phyloP scores from a whole-genome alignment of 106 monocot genomes.

The Acorus gramineus region DNA sequence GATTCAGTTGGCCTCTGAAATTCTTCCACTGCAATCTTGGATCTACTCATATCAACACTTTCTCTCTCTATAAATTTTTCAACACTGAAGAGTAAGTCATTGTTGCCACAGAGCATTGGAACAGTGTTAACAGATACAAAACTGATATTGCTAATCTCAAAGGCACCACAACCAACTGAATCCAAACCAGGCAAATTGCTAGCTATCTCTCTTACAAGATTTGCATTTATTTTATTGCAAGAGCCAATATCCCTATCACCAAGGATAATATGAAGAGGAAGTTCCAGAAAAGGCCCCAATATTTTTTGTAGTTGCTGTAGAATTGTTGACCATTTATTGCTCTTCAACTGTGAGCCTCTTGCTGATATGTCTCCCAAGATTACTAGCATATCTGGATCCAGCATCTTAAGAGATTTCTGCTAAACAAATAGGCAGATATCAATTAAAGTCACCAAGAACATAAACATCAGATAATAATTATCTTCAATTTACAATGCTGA shows the following conservation, averaged over 20 bases:
- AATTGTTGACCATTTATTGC: slow-evolving; percentile 26
- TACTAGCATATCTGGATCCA: slow-evolving; percentile 58
- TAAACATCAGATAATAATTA: neutral
- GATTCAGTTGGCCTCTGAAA: neutral
- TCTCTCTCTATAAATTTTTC: slow-evolving; percentile 56
- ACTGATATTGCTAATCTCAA: slow-evolving; percentile 46
- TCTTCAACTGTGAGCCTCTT: slow-evolving; percentile 15
- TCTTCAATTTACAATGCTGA: neutral
- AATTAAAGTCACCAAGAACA: too few relatives aligned
- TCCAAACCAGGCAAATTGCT: slow-evolving; percentile 41
- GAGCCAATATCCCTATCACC: slow-evolving; percentile 60
- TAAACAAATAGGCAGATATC: neutral
- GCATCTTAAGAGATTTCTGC: slow-evolving; percentile 49
- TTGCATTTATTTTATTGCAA: slow-evolving; percentile 27
- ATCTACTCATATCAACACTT: slow-evolving; percentile 23
- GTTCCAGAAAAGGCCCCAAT: slow-evolving; percentile 29
- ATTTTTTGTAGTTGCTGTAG: slow-evolving; percentile 40
- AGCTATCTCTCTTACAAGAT: slow-evolving; percentile 21
- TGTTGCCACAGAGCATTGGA: slow-evolving; percentile 41
- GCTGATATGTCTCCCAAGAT: slow-evolving; percentile 54
- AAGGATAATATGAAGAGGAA: slow-evolving; percentile 38
- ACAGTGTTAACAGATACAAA: slow-evolving; percentile 49
- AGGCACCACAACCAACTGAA: slow-evolving; percentile 36
- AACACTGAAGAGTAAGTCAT: slow-evolving; percentile 37
- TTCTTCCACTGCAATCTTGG: neutral